Percentiles rank a stretch among this genome's conserved stretches.
Conservation (phyloP, 306 rosid genomes). For the Datisca glomerata region DNA sequence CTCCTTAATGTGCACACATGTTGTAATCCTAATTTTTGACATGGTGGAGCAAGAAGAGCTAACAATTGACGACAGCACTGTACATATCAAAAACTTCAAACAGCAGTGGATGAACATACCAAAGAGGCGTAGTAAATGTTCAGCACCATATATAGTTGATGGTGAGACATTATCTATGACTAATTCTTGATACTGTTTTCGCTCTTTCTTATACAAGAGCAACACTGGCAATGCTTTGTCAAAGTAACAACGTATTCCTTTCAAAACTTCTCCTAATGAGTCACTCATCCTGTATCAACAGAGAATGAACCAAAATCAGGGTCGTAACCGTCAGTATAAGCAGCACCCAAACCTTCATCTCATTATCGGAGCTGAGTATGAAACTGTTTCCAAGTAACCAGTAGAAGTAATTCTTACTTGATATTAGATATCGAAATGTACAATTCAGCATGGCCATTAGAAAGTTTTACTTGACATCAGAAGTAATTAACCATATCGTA, state of each 20-base stretch:
- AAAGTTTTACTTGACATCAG: too few relatives aligned
- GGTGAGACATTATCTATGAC: slow-evolving; percentile 58
- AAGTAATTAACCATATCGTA: too few relatives aligned
- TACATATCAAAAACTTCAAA: slow-evolving; percentile 8
- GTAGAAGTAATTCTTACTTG: too few relatives aligned
- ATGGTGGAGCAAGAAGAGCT: too few relatives aligned
- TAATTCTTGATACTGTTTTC: slow-evolving; percentile 59
- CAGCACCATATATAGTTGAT: slow-evolving; percentile 83
- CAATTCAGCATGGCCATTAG: too few relatives aligned
- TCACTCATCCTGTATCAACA: slow-evolving; percentile 49
- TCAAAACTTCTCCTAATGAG: slow-evolving; percentile 64
- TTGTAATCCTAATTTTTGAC: too few relatives aligned
- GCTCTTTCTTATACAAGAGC: slow-evolving; percentile 88
- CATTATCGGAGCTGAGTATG: neutral
- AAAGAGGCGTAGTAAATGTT: slow-evolving; percentile 88
- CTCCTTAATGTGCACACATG: too few relatives aligned
- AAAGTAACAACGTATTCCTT: slow-evolving; percentile 87
- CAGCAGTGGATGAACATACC: slow-evolving; percentile 38
- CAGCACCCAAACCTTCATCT: slow-evolving; percentile 10
- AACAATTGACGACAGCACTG: too few relatives aligned
- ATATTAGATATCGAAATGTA: too few relatives aligned
- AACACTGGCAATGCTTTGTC: slow-evolving; percentile 82
- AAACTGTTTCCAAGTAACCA: neutral
- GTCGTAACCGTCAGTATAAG: slow-evolving; percentile 13
- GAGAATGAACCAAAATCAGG: slow-evolving; percentile 13